Conservation (phyloP, 2,329 filamentous ascomycete species). For the Cryphonectria parasitica region DNA sequence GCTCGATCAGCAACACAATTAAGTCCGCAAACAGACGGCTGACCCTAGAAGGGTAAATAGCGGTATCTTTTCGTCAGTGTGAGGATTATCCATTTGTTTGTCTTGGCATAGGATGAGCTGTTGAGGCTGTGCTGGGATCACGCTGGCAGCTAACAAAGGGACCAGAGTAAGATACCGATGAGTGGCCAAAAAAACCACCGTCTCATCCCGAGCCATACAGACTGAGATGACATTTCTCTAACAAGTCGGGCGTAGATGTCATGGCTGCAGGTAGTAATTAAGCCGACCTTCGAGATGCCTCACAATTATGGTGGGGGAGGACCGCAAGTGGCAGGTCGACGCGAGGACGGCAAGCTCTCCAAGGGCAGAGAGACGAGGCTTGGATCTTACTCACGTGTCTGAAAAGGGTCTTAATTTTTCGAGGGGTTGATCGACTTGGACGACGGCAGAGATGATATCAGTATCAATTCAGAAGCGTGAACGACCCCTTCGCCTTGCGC, state of each 20-base stretch:
- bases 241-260: constrained; percentile 19
- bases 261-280: constrained; percentile 10
- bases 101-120: constrained; percentile 20
- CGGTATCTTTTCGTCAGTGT: neutral
- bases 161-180: neutral
- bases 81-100: neutral
- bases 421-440: neutral
- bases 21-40: neutral
- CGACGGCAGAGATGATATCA: neutral
- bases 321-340: neutral
- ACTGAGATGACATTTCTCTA: constrained; percentile 8
- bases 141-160: constrained; percentile 9
- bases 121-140: constrained; percentile 27
- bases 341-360: neutral
- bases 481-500: neutral
- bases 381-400: neutral
- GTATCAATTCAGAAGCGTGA: neutral
- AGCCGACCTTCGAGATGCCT: constrained; percentile 15
- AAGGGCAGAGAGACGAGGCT: neutral
- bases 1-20: neutral
- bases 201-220: neutral
- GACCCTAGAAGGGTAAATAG: neutral
- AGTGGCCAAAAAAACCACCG: neutral
- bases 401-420: neutral
- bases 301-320: neutral